These are phyloP conservation scores for Yamagishiella unicocca DNA, from an alignment of 139 green algal genomes.

Conservation along the genomic window DNA sequence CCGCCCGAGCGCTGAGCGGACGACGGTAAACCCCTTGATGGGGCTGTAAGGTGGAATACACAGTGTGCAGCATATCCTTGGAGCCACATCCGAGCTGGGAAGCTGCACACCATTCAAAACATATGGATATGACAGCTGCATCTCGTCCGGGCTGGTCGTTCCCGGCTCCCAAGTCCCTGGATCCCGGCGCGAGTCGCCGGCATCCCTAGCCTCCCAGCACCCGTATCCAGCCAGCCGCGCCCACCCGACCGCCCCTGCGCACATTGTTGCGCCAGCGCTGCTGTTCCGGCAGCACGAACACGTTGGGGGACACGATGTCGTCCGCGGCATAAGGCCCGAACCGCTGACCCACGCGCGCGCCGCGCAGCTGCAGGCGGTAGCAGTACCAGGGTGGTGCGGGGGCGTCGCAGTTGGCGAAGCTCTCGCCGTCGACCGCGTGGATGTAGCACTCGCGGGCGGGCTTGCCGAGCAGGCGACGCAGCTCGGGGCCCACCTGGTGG, in stretches of 20 bases:
- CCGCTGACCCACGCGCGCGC: not conserved
- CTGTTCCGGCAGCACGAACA: slow-evolving; percentile 15
- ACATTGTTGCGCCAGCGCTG: slow-evolving; percentile 38
- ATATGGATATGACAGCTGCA: too few relatives aligned
- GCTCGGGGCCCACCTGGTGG: slow-evolving; percentile 20
- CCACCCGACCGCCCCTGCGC: not conserved
- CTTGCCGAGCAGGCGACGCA: not conserved
- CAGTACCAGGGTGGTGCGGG: slow-evolving; percentile 14
- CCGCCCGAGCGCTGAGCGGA: too few relatives aligned
- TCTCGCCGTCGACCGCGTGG: not conserved
- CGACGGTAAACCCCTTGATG: too few relatives aligned
- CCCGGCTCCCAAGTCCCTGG: too few relatives aligned
- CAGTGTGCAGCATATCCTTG: too few relatives aligned
- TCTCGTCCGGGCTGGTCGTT: too few relatives aligned
- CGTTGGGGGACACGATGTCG: slow-evolving; percentile 38
- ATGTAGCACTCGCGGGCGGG: slow-evolving; percentile 11
- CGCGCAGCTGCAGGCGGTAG: not conserved
- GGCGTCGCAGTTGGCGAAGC: not conserved
- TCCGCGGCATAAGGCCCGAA: slow-evolving; percentile 15
- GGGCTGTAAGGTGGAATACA: too few relatives aligned
- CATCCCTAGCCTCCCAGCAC: not conserved
- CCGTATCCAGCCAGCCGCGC: not conserved
- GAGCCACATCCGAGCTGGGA: too few relatives aligned
- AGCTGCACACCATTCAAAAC: too few relatives aligned
- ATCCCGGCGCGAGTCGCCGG: too few relatives aligned